phyloP scores from a whole-genome alignment of 768 basidiomycete genomes.

The Termitomyces sp. region DNA sequence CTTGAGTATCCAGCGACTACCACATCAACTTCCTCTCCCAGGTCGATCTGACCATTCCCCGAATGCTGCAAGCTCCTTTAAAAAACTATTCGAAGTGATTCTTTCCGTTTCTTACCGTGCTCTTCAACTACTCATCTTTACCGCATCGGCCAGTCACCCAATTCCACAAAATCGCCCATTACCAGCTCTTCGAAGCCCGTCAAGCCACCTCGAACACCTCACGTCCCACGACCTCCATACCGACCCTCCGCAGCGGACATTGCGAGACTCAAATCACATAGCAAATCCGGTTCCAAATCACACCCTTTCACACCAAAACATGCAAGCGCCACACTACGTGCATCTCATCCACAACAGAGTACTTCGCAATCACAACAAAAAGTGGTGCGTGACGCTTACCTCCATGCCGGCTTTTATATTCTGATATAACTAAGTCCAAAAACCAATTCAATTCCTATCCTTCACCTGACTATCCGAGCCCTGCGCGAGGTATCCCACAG shows the following conservation, averaged over 20 bases:
- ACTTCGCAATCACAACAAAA: neutral
- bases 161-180: neutral
- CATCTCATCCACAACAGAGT: neutral
- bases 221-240: conserved; percentile 6
- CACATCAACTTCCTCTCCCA: conserved; percentile 6
- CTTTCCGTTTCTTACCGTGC: neutral
- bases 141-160: neutral
- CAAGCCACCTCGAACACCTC: neutral
- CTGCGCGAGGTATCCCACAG: neutral
- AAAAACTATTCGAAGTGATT: neutral
- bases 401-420: conserved; percentile 1
- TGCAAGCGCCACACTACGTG: neutral
- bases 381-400: neutral
- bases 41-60: neutral
- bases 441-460: neutral
- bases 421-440: neutral
- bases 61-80: neutral
- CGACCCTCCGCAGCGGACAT: conserved; percentile 5
- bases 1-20: neutral
- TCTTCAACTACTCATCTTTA: neutral
- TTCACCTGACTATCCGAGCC: neutral
- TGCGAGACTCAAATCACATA: neutral
- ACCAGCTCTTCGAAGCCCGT: neutral
- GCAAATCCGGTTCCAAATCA: neutral
- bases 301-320: neutral